A percentile compares a stretch with the other conserved stretches of the same genome.
phyloP scores from a whole-genome alignment of 225 moss, liverwort and hornwort species.

The Sphagnum contortum region DNA sequence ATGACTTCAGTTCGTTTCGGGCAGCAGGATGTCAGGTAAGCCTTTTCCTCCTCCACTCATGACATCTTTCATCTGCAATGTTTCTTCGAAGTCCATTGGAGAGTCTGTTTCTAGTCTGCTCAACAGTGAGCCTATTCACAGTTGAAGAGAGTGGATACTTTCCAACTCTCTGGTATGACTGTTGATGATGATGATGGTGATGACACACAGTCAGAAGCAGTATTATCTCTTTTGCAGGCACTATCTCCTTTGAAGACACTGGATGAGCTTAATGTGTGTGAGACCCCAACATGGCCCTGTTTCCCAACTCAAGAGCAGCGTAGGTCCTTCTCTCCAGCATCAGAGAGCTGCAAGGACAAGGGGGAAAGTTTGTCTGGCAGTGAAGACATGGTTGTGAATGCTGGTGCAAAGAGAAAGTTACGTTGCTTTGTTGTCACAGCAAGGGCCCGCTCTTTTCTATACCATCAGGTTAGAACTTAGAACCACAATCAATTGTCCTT shows the following conservation, averaged over 20 bases:
- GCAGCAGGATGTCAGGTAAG: constrained; percentile 83
- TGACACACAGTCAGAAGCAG: too few species aligned
- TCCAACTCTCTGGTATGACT: too few species aligned
- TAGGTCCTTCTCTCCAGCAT: constrained; percentile 4
- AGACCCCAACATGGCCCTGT: constrained; percentile 71
- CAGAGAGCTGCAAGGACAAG: too few species aligned
- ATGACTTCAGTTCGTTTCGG: constrained; percentile 91
- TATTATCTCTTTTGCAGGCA: constrained; percentile 36
- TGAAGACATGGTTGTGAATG: too few species aligned
- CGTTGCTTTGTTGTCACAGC: constrained; percentile 86
- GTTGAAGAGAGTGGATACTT: too few species aligned
- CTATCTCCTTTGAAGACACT: constrained; percentile 71
- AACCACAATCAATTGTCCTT: neutral
- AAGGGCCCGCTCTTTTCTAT: constrained; percentile 90
- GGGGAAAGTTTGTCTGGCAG: too few species aligned
- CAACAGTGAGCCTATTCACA: too few species aligned
- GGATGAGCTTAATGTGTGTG: constrained; percentile 83
- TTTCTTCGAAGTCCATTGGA: neutral
- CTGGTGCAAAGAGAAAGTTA: constrained; percentile 16
- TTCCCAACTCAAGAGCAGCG: constrained; percentile 64
- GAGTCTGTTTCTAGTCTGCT: neutral
- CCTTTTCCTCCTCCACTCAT: neutral
- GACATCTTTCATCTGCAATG: neutral
- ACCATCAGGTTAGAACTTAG: constrained; percentile 64
- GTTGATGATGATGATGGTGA: too few species aligned